Base-by-base conservation (phyloP, 1,139 yeast genomes). In the Nakaseomyces delphensis region DNA sequence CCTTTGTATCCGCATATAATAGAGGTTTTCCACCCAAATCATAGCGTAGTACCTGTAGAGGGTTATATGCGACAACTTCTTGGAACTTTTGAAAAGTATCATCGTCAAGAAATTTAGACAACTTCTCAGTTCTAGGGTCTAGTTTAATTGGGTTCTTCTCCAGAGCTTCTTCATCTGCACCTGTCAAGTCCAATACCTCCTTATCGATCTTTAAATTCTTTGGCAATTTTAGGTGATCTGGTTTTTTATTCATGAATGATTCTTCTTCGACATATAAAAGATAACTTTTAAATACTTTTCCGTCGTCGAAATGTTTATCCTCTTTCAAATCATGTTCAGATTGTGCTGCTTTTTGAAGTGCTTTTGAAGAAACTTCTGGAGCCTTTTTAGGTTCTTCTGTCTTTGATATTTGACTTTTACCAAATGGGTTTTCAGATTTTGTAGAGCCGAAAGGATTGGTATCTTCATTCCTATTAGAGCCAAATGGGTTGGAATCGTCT, bases 31-130 rank as follows among this genome's bases (percentile, higher is more conserved):
- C 94, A 20, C 79, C 79, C 38, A 79, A 56, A 42, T 86, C 85
- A 62, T 89, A 89, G 45, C 98, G 73, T 37, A 91, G 69, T 2
- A 91, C 84, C 63, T 91, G 98, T 1, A 73, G 71, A 3, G 96
- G 91, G 57, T 91, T 91, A 56, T 82, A 83, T 13, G 79, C 79
- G 9, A 84, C 82, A 3, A 77, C 69, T 41, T 76, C 79, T 25
- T 85, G 74, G 60, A 91, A 91, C 44, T 77, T 75, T 56, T 83
- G 89, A 64, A 91, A 91, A 13, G 74, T 75, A 46, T 76, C 77
- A 59, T 87, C 96, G 47, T 82, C 83, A 48, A 82, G 68, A 67
- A 79, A 57, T 30, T 64, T 71, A 37, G 67, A 57, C 2, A 64
- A 41, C 39, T 57, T 62, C 40, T 63, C 72, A 6, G 67, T 64